Percentiles rank a stretch among this genome's conserved stretches.
phyloP scores from a whole-genome alignment of 1,139 yeast genomes.

The Debaryomyces coudertii region DNA sequence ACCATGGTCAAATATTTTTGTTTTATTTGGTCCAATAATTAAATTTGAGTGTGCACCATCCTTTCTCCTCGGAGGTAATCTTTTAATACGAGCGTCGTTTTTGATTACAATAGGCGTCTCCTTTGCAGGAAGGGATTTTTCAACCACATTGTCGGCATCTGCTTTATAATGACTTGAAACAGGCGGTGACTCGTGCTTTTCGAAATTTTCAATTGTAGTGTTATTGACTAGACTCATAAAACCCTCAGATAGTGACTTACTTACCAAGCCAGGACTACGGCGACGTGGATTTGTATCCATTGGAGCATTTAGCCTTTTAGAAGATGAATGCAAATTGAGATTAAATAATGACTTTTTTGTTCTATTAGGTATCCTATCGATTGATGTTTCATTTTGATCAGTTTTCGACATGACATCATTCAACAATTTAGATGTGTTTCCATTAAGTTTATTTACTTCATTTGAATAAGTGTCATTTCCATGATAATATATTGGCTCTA shows the following conservation, averaged over 20 bases:
- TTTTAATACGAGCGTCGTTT: constrained; percentile 14
- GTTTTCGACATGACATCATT: constrained; percentile 13
- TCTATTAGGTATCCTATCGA: not conserved
- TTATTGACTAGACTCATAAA: constrained; percentile 21
- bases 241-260: constrained; percentile 21
- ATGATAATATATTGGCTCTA: constrained; percentile 30
- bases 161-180: constrained; percentile 13
- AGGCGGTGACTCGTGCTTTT: constrained; percentile 24
- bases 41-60: constrained; percentile 48
- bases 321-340: constrained; percentile 5
- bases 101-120: constrained; percentile 17
- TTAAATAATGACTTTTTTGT: constrained; percentile 7
- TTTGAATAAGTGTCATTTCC: not conserved
- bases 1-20: constrained; percentile 47
- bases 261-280: constrained; percentile 11
- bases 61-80: constrained; percentile 16
- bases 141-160: not conserved
- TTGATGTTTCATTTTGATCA: constrained; percentile 8
- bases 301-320: constrained; percentile 14
- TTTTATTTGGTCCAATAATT: constrained; percentile 52
- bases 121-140: not conserved
- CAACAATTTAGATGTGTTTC: constrained; percentile 13
- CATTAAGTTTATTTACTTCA: constrained; percentile 7
- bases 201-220: not conserved
- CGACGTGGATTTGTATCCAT: constrained; percentile 9